These are phyloP conservation scores for Pleurotus giganteus DNA, from an alignment of 768 basidiomycete species.

Conservation along the genomic window DNA sequence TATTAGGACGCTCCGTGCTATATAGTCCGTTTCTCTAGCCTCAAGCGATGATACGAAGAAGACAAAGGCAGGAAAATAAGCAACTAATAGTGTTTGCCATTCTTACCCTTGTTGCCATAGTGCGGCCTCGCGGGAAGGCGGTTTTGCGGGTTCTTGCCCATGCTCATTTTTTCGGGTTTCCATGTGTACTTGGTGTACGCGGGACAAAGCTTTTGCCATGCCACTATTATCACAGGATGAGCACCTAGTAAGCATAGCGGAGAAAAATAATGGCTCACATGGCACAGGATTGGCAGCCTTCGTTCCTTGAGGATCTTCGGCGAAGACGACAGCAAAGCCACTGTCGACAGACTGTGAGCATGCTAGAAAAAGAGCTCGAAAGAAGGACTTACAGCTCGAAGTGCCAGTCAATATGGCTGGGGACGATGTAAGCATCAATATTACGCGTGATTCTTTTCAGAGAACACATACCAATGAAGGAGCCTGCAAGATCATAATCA, in stretches of 20 bases:
- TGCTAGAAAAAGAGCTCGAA: not conserved
- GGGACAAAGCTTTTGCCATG: slow-evolving; percentile 7
- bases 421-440: not conserved
- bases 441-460: too few species aligned
- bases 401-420: slow-evolving; percentile 10
- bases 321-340: slow-evolving; percentile 7
- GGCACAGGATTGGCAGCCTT: not conserved
- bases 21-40: not conserved
- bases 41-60: not conserved
- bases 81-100: not conserved
- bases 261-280: not conserved
- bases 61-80: not conserved
- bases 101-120: not conserved
- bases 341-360: too few species aligned
- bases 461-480: slow-evolving; percentile 2
- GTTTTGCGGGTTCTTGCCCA: slow-evolving; percentile 7
- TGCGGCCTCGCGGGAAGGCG: not conserved
- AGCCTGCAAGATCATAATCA: not conserved
- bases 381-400: slow-evolving; percentile 2
- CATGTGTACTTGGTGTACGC: not conserved
- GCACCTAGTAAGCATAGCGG: not conserved
- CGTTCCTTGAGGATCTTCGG: slow-evolving; percentile 7
- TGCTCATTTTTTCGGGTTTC: slow-evolving; percentile 8
- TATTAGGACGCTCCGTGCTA: too few species aligned
- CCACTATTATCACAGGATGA: not conserved